Base-by-base conservation (phyloP, 148 eudicot species). In the Simmondsia chinensis region DNA sequence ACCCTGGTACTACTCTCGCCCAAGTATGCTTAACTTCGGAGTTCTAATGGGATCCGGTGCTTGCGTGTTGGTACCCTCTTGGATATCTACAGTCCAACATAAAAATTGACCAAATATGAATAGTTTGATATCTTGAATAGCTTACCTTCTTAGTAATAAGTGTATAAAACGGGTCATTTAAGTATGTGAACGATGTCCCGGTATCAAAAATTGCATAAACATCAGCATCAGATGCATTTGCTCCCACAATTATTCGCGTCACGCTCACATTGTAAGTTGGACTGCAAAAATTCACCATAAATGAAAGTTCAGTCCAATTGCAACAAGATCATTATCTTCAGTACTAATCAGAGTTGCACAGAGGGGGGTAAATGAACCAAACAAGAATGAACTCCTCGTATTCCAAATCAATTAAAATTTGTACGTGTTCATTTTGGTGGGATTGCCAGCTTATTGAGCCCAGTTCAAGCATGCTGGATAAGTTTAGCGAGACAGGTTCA, bases 131-230 rank as follows among this genome's bases (percentile, higher is more conserved):
- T 7, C 7, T 31, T n/a, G 7, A 31, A 39, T 24, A 14, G 52
- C 95, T 76, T 62, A 85, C 97, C 28, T 53, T 60, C 43, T 72
- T 69, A 11, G 77, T 26, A 36, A 85, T 66, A 24, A 58, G 34
- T 6, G 80, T 38, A 54, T 81, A 89, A 38, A 73, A 82, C 33
- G 97, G 97, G 52, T 81, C 78, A 29, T 46, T 69, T 53, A 89
- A 52, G 61, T 71, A 68, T 7, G 95, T 79, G 64, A 85, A 89
- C 18, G 97, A 89, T 41, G 93, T 79, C 31, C 95, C 95, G 15
- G 95, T 57, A 69, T 89, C 97, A 12, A 85, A 89, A 34, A 89
- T 65, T 43, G 95, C 93, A 41, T 44, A 30, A 54, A 81, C 50
- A 30, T 64, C 67, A 21, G 62, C 20, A 34, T 68, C 51, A 20